Conservation (phyloP, 2,329 filamentous ascomycete species). For the Colletotrichum camelliae region DNA sequence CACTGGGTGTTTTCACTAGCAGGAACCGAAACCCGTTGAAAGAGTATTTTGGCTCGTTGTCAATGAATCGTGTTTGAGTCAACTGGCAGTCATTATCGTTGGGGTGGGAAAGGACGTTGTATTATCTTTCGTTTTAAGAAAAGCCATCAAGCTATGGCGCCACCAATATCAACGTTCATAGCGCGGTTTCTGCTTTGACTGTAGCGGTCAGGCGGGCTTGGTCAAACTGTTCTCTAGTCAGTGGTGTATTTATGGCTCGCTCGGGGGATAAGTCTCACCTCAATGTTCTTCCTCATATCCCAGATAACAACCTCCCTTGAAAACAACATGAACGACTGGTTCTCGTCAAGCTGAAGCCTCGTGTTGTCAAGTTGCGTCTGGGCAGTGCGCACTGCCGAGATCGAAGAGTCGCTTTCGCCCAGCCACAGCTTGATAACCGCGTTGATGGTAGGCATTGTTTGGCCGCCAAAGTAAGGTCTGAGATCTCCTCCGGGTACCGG, state of each 20-base stretch:
- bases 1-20: no score
- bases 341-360: neutral
- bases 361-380: neutral
- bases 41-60: no score
- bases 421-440: constrained; percentile 9
- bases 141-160: no score
- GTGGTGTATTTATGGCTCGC: no score
- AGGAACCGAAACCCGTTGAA: no score
- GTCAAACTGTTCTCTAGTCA: neutral
- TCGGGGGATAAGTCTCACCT: neutral
- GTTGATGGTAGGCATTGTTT: neutral
- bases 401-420: neutral
- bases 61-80: no score
- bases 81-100: no score
- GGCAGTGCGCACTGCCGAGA: neutral
- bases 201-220: neutral
- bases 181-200: neutral
- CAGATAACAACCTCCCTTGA: neutral
- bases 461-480: neutral
- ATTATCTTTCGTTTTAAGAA: no score
- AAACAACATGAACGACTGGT: constrained; percentile 4
- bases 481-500: neutral
- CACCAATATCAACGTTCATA: neutral
- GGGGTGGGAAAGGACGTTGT: no score
- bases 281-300: neutral